Conservation (phyloP, 2,329 filamentous ascomycete species). For the Aspergillus novofumigatus region DNA sequence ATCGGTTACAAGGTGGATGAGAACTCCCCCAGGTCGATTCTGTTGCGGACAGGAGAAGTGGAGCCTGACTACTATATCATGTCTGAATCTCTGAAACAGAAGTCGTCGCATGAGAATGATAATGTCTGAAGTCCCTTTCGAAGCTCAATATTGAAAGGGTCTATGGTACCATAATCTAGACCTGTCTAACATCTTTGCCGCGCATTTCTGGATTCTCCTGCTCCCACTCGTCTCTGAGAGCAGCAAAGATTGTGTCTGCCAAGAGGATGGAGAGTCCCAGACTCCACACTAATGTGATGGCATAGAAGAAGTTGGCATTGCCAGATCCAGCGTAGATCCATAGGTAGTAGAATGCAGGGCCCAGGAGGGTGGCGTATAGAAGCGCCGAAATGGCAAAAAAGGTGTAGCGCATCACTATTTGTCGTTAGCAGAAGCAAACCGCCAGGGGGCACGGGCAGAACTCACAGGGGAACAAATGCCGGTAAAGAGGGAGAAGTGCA, state of each 20-base stretch:
- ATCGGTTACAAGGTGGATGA: conserved; percentile 51
- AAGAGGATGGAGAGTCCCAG: conserved; percentile 81
- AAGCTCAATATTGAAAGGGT: conserved; percentile 1
- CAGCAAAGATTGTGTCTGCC: conserved; percentile 82
- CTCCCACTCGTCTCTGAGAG: conserved; percentile 90
- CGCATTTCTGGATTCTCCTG: conserved; percentile 83
- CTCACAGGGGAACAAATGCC: conserved; percentile 82
- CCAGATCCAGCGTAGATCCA: conserved; percentile 98
- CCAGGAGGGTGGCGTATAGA: conserved; percentile 81
- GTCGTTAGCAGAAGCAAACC: conserved; percentile 22
- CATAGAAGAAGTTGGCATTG: conserved; percentile 99
- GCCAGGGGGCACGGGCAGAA: conserved; percentile 10
- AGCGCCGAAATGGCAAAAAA: conserved; percentile 81
- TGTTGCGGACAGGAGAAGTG: conserved; percentile 46
- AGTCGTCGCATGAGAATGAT: background rate
- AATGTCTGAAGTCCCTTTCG: background rate
- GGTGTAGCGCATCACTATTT: conserved; percentile 79
- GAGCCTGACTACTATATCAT: conserved; percentile 52
- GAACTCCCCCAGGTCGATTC: conserved; percentile 48
- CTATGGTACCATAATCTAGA: conserved; percentile 48
- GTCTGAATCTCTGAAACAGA: conserved; percentile 41
- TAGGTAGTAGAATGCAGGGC: conserved; percentile 91
- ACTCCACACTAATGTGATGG: conserved; percentile 98
- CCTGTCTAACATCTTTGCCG: conserved; percentile 81
- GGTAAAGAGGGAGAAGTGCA: conserved; percentile 74